Evolutionary conservation across 495 filamentous ascomycete species (phyloP), one percentile per base, ranked within the genome.

Genomic region (Choiromyces venosus): DNA sequence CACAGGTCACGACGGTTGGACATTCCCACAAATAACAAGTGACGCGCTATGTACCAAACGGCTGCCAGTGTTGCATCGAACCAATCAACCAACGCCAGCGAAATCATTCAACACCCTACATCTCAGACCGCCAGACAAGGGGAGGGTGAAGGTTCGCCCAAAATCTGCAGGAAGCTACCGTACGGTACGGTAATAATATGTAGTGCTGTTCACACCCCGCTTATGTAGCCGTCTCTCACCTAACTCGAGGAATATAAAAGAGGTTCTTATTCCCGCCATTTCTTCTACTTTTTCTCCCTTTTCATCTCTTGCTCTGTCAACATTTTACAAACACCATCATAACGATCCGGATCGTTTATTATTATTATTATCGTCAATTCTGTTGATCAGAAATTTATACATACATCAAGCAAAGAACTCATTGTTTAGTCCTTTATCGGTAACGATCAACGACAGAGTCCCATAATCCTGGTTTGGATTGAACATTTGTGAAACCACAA

Each of bases 81-180:
- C 75, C 74, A 77, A 77, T 77, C 56, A 29, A 29, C n/a, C 8
- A 56, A 36, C 75, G 75, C 75, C 75, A 77, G 75, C 75, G 46
- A 70, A 77, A 71, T 19, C 42, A 9, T 29, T 10, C 2, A 1
- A 16, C 25, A 33, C 12, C 65, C 40, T 68, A 38, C 68, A 71
- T n/a, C 75, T 76, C 68, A 71, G 67, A 71, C 72, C 68, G 65
- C 68, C 25, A 29, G 18, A 52, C 44, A n/a, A n/a, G 52, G 52
- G 52, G 10, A 56, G 25, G 29, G 25, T 61, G 52, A 61, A 61
- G n/a, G 25, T 56, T 29, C 52, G 25, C 9, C 52, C 52, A 4
- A 61, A 29, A 5, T 9, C 5, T 61, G 52, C 52, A 61, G 52
- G 52, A 18, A 33, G 0, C 52, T 29, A 33, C 52, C 3, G 52